Evolutionary conservation across 495 filamentous ascomycete genomes (phyloP).

Genomic region (Coniosporium apollinis): DNA sequence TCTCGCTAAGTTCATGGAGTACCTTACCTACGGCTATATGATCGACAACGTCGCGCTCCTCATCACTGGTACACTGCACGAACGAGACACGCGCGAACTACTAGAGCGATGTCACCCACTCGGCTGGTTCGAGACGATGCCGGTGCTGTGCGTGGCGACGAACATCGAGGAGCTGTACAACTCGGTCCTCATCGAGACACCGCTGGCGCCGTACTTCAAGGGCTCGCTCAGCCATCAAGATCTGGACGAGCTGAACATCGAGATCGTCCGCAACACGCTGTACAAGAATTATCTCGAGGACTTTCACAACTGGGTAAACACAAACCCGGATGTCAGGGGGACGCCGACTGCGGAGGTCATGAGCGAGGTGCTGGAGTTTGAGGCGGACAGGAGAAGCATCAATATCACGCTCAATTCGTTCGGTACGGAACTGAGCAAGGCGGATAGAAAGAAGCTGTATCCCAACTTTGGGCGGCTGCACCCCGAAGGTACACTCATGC

Average conservation of each 20-base stretch:
- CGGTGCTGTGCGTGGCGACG: conserved; percentile 89
- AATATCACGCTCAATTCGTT: conserved; percentile 99
- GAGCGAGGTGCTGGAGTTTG: conserved; percentile 87
- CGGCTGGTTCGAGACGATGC: conserved; percentile 98
- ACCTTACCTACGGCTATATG: conserved; percentile 98
- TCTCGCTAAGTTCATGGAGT: conserved; percentile 86
- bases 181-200: conserved; percentile 90
- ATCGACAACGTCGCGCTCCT: conserved; percentile 98
- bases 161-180: conserved; percentile 99
- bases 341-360: conserved; percentile 89
- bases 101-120: conserved; percentile 92
- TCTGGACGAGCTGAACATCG: conserved; percentile 96
- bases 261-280: conserved; percentile 95
- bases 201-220: conserved; percentile 93
- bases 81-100: conserved; percentile 90
- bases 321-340: conserved; percentile 63
- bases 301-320: conserved; percentile 83
- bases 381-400: conserved; percentile 90
- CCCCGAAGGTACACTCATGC: conserved; percentile 86
- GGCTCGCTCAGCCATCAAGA: conserved; percentile 86
- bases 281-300: conserved; percentile 99
- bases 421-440: conserved; percentile 88
- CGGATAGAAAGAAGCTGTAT: conserved; percentile 89
- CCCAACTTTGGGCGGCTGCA: conserved; percentile 80
- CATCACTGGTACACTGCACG: conserved; percentile 95